Evolutionary conservation across 106 monocot species (phyloP), one percentile per base, ranked within the genome.

Genomic region (Phalaenopsis aphrodite): DNA sequence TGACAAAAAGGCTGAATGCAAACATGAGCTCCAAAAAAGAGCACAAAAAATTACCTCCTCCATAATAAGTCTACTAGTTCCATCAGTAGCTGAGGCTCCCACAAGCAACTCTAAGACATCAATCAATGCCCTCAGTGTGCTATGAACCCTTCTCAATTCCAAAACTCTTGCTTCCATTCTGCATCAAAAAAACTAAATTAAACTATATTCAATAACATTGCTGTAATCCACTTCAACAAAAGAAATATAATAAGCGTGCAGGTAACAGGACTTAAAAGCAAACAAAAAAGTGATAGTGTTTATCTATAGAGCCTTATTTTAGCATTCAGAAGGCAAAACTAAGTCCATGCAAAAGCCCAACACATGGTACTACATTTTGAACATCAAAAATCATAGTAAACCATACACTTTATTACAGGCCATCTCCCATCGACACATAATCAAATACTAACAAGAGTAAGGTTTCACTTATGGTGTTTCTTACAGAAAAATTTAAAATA

Each of bases 71-170:
- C 87, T 84, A 45, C 85, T 83, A 55, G 85, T 48, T 79, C 83
- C 84, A 85, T 91, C 97, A 77, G 84, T 73, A 72, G 79, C 39
- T 65, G 87, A 83, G 79, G 88, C 87, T 67, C 83, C 83, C 56
- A 86, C 91, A 55, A 99, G 85, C 56, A 83, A 47, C 83, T 93
- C 95, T 42, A 99, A 65, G 72, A 99, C 95, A 85, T 95, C 93
- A 72, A 99, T 79, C 36, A 99, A 82, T 46, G 88, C 93, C 84
- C 88, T 85, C 61, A 99, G 42, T 38, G 89, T 95, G 37, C 85
- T 85, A 88, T 82, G 88, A 19, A 91, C 85, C 78, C 84, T 99
- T 80, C 86, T 95, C 89, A 95, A 87, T 80, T 92, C 83, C 9
- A 78, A 45, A 39, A 86, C 83, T 75, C 86, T 88, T 45, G 69